phyloP scores from a whole-genome alignment of 208 protist species.

The Trypanosomatidae sp. region DNA sequence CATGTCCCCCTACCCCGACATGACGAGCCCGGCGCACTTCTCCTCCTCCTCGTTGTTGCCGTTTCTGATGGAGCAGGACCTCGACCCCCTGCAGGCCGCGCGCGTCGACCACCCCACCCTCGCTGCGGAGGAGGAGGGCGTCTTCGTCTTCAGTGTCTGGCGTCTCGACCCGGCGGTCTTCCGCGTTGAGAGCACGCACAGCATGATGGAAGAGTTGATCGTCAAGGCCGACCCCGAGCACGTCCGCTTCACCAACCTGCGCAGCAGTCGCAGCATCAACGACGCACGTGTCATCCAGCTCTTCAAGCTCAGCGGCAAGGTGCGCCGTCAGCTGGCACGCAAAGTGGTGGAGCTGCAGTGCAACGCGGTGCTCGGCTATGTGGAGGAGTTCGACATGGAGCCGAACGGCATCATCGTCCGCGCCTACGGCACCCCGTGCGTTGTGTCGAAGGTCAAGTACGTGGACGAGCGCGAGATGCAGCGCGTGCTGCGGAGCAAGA shows the following conservation, averaged over 20 bases:
- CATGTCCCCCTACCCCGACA: background rate
- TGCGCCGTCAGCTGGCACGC: conserved; percentile 85
- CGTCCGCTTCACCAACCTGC: conserved; percentile 82
- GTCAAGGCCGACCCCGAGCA: conserved; percentile 91
- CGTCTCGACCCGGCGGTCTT: conserved; percentile 86
- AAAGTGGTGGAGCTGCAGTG: conserved; percentile 90
- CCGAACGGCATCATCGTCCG: conserved; percentile 87
- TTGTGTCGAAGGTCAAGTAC: conserved; percentile 73
- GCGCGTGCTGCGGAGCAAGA: conserved; percentile 11
- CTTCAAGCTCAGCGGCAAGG: conserved; percentile 90
- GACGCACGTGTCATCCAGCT: conserved; percentile 85
- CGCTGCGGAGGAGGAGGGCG: conserved; percentile 77
- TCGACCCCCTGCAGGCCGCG: conserved; percentile 51
- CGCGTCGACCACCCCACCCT: conserved; percentile 76
- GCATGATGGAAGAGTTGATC: conserved; percentile 92
- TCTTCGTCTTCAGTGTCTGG: conserved; percentile 84
- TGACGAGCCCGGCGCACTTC: conserved; percentile 5
- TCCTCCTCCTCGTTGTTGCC: conserved; percentile 17
- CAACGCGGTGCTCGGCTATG: conserved; percentile 90
- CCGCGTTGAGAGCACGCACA: conserved; percentile 74
- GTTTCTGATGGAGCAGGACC: conserved; percentile 30
- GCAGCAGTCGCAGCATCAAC: conserved; percentile 77
- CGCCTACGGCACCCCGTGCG: conserved; percentile 89
- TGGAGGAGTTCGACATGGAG: conserved; percentile 91
- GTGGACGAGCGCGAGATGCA: conserved; percentile 46